Conservation (phyloP, 2,329 filamentous ascomycete species). For the Huntiella bhutanensis region DNA sequence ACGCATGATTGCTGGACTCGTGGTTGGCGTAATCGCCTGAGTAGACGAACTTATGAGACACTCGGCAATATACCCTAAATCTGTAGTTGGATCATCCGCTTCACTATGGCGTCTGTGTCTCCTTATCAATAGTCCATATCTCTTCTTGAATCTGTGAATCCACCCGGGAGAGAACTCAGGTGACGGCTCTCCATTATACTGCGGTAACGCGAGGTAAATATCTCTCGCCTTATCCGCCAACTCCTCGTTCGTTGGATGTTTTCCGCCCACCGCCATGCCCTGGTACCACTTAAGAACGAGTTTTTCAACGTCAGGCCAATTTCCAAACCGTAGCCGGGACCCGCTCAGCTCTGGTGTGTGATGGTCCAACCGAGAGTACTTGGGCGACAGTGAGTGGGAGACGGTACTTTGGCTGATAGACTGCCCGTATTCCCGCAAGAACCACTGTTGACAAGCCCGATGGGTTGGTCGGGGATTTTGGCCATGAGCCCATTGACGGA, state of each 20-base stretch:
- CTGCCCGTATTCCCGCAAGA: constrained; percentile 36
- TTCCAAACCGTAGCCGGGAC: constrained; percentile 41
- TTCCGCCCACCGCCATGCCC: constrained; percentile 30
- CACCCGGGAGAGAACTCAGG: constrained; percentile 45
- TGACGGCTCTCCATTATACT: constrained; percentile 39
- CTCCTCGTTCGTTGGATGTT: constrained; percentile 42
- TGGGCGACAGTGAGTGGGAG: constrained; percentile 41
- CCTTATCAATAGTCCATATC: constrained; percentile 38
- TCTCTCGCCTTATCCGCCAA: constrained; percentile 41
- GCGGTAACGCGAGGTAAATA: constrained; percentile 38
- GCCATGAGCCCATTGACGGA: constrained; percentile 39
- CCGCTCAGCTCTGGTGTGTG: constrained; percentile 41
- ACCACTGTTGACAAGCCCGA: constrained; percentile 46
- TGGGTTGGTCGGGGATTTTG: constrained; percentile 38
- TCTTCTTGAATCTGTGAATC: constrained; percentile 47
- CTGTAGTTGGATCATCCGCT: constrained; percentile 30
- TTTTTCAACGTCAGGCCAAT: constrained; percentile 45
- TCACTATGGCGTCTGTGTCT: constrained; percentile 35
- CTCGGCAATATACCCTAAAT: constrained; percentile 41
- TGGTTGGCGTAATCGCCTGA: constrained; percentile 31
- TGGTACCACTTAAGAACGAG: constrained; percentile 37
- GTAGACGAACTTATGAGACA: constrained; percentile 38
- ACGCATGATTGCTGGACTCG: constrained; percentile 38
- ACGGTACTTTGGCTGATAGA: constrained; percentile 45
- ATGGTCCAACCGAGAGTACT: constrained; percentile 41